Conservation (phyloP, 2,329 filamentous ascomycete species). For the Rhexocercosporidium sp. region DNA sequence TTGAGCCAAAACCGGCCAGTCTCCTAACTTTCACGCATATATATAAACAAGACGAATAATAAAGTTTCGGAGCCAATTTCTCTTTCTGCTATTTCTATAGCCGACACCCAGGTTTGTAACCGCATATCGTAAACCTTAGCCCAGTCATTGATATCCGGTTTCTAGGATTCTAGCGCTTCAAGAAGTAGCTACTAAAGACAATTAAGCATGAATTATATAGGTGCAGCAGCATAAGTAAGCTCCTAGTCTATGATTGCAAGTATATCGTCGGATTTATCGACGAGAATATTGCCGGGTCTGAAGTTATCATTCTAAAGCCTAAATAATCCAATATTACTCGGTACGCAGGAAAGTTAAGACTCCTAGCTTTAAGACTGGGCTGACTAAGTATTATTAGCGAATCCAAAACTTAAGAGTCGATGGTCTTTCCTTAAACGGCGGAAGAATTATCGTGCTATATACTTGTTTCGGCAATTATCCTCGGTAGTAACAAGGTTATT, state of each 20-base stretch:
- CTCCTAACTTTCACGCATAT: slow-evolving; percentile 47
- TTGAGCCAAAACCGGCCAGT: slow-evolving; percentile 42
- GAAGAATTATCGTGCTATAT: slow-evolving; percentile 46
- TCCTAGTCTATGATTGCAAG: slow-evolving; percentile 10
- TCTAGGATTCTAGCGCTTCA: slow-evolving; percentile 2
- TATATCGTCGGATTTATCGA: background rate
- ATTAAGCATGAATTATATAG: slow-evolving; percentile 10
- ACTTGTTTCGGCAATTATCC: slow-evolving; percentile 49
- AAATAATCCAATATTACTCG: background rate
- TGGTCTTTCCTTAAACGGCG: slow-evolving; percentile 31
- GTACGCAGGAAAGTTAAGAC: slow-evolving; percentile 4
- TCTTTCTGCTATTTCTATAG: slow-evolving; percentile 41
- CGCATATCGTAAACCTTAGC: slow-evolving; percentile 41
- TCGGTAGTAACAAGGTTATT: slow-evolving; percentile 46
- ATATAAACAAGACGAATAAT: slow-evolving; percentile 29
- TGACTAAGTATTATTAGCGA: slow-evolving; percentile 12
- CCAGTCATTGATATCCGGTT: slow-evolving; percentile 42
- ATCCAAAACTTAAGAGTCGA: slow-evolving; percentile 11
- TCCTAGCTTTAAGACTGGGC: background rate
- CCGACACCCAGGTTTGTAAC: slow-evolving; percentile 42
- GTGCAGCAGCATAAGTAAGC: slow-evolving; percentile 8
- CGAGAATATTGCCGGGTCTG: slow-evolving; percentile 10
- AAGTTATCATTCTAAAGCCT: slow-evolving; percentile 8
- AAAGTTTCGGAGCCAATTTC: background rate
- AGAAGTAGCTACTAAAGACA: slow-evolving; percentile 10